Evolutionary conservation across 1,284 basidiomycete genomes (phyloP).

Genomic region (Puccinia horiana): DNA sequence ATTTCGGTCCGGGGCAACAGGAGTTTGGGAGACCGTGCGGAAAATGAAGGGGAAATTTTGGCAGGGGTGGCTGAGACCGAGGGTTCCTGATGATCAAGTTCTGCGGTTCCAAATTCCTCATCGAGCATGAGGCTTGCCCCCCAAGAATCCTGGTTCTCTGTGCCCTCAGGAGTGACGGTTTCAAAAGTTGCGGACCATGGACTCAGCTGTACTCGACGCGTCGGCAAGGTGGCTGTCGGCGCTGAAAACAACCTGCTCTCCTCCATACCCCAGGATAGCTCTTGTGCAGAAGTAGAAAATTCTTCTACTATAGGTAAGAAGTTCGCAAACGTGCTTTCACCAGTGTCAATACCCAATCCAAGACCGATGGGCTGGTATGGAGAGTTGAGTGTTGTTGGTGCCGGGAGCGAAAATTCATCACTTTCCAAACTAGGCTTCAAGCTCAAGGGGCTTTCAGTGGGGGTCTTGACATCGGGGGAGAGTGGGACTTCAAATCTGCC

Average conservation of each 20-base stretch:
- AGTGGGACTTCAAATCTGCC: conserved; percentile 40
- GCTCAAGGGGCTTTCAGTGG: not conserved
- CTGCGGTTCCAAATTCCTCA: not conserved
- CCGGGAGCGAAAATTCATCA: not conserved
- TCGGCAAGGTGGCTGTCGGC: not conserved
- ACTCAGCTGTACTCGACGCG: conserved; percentile 22
- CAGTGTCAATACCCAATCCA: conserved; percentile 44
- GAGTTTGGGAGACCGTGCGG: not conserved
- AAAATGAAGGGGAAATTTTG: not conserved
- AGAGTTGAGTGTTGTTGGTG: not conserved
- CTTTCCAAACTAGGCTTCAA: not conserved
- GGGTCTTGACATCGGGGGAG: conserved; percentile 18
- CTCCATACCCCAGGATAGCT: not conserved
- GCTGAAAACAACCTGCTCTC: not conserved
- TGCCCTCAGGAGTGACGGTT: not conserved
- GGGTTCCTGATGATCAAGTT: not conserved
- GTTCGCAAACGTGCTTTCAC: conserved; percentile 34
- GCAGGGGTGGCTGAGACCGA: not conserved
- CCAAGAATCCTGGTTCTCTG: not conserved
- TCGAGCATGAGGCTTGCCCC: not conserved
- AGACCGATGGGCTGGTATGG: conserved; percentile 33
- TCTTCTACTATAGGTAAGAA: not conserved
- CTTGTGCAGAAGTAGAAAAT: not conserved
- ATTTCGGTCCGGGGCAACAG: not conserved
- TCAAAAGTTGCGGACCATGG: conserved; percentile 12